Percentiles rank a stretch among this genome's conserved stretches.
phyloP scores from a whole-genome alignment of 148 eudicot species.

The Rhododendron williamsianum region DNA sequence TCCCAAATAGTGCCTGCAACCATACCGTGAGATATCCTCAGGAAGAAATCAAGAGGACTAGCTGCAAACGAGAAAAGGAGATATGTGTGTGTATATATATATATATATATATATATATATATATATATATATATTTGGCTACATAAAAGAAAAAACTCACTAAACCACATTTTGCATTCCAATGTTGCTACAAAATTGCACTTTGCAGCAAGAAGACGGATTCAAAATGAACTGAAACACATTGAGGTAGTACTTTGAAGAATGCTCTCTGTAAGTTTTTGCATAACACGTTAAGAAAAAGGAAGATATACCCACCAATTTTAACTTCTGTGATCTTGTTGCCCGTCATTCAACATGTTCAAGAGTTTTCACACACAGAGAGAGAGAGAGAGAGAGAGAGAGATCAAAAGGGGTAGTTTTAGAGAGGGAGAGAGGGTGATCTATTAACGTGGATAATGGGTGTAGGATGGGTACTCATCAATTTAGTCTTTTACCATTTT shows the following conservation, averaged over 20 bases:
- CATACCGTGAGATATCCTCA: neutral
- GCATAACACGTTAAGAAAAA: neutral
- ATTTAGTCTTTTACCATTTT: neutral
- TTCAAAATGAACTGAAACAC: neutral
- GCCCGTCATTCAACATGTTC: neutral
- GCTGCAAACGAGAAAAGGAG: neutral
- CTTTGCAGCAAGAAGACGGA: neutral
- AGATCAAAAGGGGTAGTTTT: neutral
- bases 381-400: neutral
- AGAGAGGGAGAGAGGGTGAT: neutral
- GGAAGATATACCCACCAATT: neutral
- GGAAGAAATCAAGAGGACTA: neutral
- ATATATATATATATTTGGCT: too few species aligned
- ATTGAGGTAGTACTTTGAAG: neutral
- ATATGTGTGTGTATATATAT: neutral
- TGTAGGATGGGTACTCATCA: neutral
- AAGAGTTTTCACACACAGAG: neutral
- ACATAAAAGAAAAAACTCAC: neutral
- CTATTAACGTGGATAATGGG: neutral
- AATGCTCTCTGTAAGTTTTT: neutral
- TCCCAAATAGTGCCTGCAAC: slow-evolving; percentile 81
- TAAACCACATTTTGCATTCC: neutral
- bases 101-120: too few species aligned
- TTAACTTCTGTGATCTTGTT: neutral
- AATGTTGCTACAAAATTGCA: neutral